Percentiles rank a stretch among this genome's conserved stretches.
Evolutionary conservation across 768 basidiomycete species (phyloP).

Genomic region (Hebeloma cylindrosporum): DNA sequence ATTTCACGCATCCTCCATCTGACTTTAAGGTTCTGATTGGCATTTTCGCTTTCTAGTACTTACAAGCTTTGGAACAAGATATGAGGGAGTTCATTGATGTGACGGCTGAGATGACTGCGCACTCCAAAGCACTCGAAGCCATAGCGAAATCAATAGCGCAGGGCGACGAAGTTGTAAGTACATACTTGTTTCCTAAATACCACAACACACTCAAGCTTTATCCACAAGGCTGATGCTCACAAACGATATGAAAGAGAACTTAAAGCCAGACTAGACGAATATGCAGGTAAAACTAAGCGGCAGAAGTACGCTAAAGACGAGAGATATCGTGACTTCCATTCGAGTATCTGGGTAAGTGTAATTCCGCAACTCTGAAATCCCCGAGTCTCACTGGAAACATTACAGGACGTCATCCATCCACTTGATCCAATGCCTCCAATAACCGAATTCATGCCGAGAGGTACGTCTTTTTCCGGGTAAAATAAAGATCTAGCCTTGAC

Average conservation of each 20-base stretch:
- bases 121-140: constrained; percentile 52
- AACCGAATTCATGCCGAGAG: constrained; percentile 68
- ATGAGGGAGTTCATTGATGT: constrained; percentile 74
- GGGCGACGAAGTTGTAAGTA: constrained; percentile 61
- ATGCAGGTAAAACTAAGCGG: constrained; percentile 62
- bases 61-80: constrained; percentile 60
- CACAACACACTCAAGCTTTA: neutral
- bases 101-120: constrained; percentile 55
- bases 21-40: constrained; percentile 3
- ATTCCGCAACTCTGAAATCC: neutral
- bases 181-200: neutral
- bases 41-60: constrained; percentile 36
- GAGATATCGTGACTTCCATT: constrained; percentile 60
- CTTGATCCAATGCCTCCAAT: constrained; percentile 75
- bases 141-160: constrained; percentile 56
- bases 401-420: constrained; percentile 73
- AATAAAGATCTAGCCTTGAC: neutral
- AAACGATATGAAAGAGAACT: constrained; percentile 52
- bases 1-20: neutral
- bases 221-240: constrained; percentile 48
- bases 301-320: constrained; percentile 75
- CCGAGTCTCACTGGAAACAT: constrained; percentile 2
- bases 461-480: constrained; percentile 33
- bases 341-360: constrained; percentile 62
- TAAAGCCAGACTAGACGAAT: constrained; percentile 41